Evolutionary conservation across 805 yeast species (phyloP), one percentile per base, ranked within the genome.

Genomic region (Yarrowia hollandica): DNA sequence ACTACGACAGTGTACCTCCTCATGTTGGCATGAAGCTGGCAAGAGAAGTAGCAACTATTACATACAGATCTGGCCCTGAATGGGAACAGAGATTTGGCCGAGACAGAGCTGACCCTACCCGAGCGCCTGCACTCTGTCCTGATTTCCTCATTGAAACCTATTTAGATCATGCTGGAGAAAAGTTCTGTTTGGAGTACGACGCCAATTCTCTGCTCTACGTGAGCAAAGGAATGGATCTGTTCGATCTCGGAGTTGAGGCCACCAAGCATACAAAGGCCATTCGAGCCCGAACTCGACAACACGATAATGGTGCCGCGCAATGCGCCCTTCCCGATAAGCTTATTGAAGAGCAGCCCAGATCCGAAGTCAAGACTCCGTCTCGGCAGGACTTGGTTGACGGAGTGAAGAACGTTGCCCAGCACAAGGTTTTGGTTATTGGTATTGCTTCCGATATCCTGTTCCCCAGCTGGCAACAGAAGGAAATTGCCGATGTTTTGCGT

Each of bases 1-100:
- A 88, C 70, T 91, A 91, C 69, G 89, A 79, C 61, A 69, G 73
- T 3, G 75, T 90, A 1, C 96, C 96, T 7, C 97, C 97, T 0
- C 97, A 91, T 70, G 83, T 86, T 21, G 97, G 97, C 14, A 90
- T 91, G 97, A 91, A 91, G 69, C 78, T 91, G 33, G 92, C 97
- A 1, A 79, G 97, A 63, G 96, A 90, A 71, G 89, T 91, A 50
- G 97, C 97, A 28, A 91, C 97, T 0, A 88, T 91, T 59, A 90
- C 97, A 0, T 91, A 91, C 71, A 78, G 97, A 65, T 88, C 96
- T 0, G 97, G 97, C 2, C 97, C 97, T 1, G 97, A 91, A 72
- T 91, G 97, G 97, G 97, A 91, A 71, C 82, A 84, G 62, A 75
- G 97, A 61, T 91, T 91, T 70, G 96, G 96, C 4, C 82, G 95